Evolutionary conservation across 2,329 filamentous ascomycete species (phyloP).

Genomic region (Calonectria naviculata): DNA sequence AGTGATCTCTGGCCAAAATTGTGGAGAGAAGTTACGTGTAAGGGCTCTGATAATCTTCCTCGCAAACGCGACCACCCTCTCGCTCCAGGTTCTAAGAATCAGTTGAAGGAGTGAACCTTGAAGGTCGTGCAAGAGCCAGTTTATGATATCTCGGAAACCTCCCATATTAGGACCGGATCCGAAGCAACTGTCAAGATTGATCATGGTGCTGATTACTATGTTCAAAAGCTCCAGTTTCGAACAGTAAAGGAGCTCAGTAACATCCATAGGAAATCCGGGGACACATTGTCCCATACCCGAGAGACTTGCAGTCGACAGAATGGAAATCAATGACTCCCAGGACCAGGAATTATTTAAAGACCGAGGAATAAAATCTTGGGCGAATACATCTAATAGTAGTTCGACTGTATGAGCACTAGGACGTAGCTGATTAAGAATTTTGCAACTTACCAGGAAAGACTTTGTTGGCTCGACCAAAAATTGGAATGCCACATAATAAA

Average conservation of each 20-base stretch:
- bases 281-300: neutral
- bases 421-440: too few species aligned
- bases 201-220: neutral
- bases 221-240: neutral
- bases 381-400: neutral
- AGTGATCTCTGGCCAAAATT: too few species aligned
- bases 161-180: too few species aligned
- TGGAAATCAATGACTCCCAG: neutral
- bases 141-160: neutral
- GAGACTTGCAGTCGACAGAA: neutral
- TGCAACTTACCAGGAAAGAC: neutral
- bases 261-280: neutral
- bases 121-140: neutral
- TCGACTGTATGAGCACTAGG: neutral
- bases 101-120: neutral
- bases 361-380: neutral
- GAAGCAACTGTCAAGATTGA: neutral
- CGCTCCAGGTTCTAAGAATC: neutral
- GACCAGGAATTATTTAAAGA: neutral
- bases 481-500: neutral
- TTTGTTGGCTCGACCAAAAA: neutral
- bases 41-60: neutral
- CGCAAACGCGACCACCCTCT: neutral
- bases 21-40: rapidly evolving
- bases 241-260: neutral